Conservation (phyloP, 1,284 basidiomycete genomes). For the Cryptococcus wingfieldii region DNA sequence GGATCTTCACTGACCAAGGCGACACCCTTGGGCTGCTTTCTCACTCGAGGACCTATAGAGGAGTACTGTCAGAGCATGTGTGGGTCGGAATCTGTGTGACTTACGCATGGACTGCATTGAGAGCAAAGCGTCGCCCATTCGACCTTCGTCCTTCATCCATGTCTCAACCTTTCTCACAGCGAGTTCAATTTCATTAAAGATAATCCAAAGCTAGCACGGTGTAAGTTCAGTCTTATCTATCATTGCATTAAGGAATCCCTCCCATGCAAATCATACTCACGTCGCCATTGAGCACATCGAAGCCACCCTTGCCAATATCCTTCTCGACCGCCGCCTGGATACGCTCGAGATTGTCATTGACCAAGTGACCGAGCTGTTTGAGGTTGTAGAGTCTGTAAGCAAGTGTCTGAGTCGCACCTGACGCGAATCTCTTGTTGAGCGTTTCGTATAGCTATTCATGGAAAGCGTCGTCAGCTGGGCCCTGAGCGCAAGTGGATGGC, state of each 20-base stretch:
- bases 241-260: neutral
- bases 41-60: slow-evolving; percentile 58
- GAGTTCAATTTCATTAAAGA: slow-evolving; percentile 59
- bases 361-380: slow-evolving; percentile 59
- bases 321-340: slow-evolving; percentile 54
- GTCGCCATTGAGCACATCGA: slow-evolving; percentile 29
- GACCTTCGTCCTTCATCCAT: slow-evolving; percentile 68
- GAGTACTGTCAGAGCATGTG: neutral
- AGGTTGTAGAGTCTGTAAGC: slow-evolving; percentile 61
- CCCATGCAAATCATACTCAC: slow-evolving; percentile 19
- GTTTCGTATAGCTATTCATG: slow-evolving; percentile 43
- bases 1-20: slow-evolving; percentile 54
- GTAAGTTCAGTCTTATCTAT: neutral
- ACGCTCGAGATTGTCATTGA: slow-evolving; percentile 58
- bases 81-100: slow-evolving; percentile 3
- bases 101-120: slow-evolving; percentile 41
- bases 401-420: slow-evolving; percentile 55
- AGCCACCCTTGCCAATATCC: slow-evolving; percentile 57
- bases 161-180: slow-evolving; percentile 66
- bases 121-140: slow-evolving; percentile 53
- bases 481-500: too few relatives aligned
- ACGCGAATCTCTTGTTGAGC: slow-evolving; percentile 54
- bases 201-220: slow-evolving; percentile 44
- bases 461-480: too few relatives aligned
- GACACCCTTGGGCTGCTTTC: slow-evolving; percentile 73